These are phyloP conservation scores for Sistotremastrum niveocremeum DNA, from an alignment of 768 basidiomycete genomes.

Conservation along the genomic window DNA sequence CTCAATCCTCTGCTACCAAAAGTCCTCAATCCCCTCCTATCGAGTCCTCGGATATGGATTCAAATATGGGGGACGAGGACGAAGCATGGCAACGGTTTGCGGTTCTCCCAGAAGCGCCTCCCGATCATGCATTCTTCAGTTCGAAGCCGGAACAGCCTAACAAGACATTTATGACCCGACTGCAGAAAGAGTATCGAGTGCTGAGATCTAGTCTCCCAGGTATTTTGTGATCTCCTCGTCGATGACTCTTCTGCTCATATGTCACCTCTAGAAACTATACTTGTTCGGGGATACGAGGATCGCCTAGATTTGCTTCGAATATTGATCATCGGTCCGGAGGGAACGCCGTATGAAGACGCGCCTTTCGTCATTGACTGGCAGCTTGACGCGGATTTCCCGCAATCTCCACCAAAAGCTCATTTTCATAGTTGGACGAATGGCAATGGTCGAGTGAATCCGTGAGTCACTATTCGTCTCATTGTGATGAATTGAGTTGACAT, in stretches of 20 bases:
- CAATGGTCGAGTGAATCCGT: constrained; percentile 86
- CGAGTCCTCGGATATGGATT: constrained; percentile 18
- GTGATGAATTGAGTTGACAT: constrained; percentile 1
- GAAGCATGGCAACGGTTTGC: constrained; percentile 71
- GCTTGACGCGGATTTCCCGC: constrained; percentile 73
- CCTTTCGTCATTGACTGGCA: constrained; percentile 94
- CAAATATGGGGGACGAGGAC: constrained; percentile 24
- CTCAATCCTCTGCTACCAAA: constrained; percentile 11
- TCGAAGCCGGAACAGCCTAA: constrained; percentile 49
- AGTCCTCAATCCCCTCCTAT: too few species aligned
- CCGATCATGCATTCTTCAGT: constrained; percentile 70
- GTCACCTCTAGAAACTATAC: constrained; percentile 50
- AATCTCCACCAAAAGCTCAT: constrained; percentile 72
- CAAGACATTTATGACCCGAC: constrained; percentile 59
- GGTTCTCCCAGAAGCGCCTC: constrained; percentile 58
- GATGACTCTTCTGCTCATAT: background rate
- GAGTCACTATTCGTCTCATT: constrained; percentile 17
- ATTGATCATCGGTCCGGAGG: constrained; percentile 84
- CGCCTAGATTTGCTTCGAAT: constrained; percentile 75
- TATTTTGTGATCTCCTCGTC: constrained; percentile 19
- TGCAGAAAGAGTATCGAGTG: constrained; percentile 73
- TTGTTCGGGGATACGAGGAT: constrained; percentile 86
- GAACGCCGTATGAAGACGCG: constrained; percentile 90
- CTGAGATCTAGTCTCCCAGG: constrained; percentile 73
- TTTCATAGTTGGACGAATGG: constrained; percentile 94